A percentile compares a stretch with the other conserved stretches of the same genome.
Conservation (phyloP, 176 grass and related monocot species). For the Juncus effusus region DNA sequence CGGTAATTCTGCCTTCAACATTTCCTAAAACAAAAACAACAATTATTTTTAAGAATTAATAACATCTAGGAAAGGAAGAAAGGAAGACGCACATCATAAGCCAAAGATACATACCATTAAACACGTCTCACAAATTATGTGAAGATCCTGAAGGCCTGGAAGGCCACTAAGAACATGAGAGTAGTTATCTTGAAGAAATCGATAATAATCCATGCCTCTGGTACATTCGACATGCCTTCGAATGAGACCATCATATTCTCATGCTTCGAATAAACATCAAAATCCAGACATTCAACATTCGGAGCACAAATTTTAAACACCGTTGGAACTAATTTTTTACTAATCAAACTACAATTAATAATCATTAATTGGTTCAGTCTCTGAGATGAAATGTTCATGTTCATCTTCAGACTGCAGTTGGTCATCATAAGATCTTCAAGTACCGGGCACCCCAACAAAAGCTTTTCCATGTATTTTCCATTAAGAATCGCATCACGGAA, state of each 20-base stretch:
- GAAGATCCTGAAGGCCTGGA: too few species aligned
- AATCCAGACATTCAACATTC: neutral
- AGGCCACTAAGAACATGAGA: too few species aligned
- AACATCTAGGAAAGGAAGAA: too few species aligned
- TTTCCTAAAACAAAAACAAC: constrained; percentile 1
- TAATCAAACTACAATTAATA: neutral
- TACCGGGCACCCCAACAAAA: neutral
- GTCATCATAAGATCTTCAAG: neutral
- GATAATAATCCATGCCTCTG: neutral
- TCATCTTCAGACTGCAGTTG: neutral
- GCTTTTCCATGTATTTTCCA: neutral
- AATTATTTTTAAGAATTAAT: too few species aligned
- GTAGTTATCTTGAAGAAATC: neutral
- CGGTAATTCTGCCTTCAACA: neutral
- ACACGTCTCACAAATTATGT: too few species aligned
- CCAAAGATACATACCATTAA: too few species aligned
- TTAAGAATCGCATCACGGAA: neutral
- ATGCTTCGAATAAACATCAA: neutral
- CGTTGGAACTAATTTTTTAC: neutral
- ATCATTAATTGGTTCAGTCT: neutral
- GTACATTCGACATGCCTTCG: constrained; percentile 8
- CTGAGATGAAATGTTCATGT: neutral
- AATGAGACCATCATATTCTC: neutral
- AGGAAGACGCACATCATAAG: too few species aligned
- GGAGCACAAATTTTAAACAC: constrained; percentile 4